Evolutionary conservation across 148 eudicot species (phyloP), one percentile per base, ranked within the genome.

Genomic region (Rhododendron williamsianum): DNA sequence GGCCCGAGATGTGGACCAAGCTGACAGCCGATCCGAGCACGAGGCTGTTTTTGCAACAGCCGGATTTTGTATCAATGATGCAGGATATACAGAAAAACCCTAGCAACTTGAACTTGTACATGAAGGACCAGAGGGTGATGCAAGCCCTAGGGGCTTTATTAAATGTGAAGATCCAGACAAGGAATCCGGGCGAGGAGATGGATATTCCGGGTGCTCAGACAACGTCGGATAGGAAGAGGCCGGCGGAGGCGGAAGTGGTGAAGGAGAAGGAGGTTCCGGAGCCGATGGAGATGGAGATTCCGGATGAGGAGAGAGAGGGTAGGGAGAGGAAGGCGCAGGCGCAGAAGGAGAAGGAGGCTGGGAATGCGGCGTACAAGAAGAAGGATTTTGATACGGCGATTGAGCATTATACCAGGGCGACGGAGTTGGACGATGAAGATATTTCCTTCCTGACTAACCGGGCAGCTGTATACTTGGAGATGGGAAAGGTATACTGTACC

Each of bases 61-160:
- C 98, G 0, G 99, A 97, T 93, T 97, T 92, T 35, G 92, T 97
- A 6, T 89, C 81, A 72, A 97, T 95, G 93, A 92, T 97, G 98
- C 89, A 95, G 90, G 99, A 97, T 6, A 82, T 95, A 10, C 98
- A 95, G 93, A 94, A 88, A 78, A 95, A 92, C 79, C 99, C 98
- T 23, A 91, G 74, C 72, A 93, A 90, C 87, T 91, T 97, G 94
- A 97, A 93, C 46, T 15, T 93, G 87, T 93, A 95, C 81, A 86
- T 97, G 95, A 92, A 92, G 93, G 99, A 97, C 86, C 98, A 91
- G 88, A 94, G 98, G 88, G 98, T 97, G 38, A 95, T 97, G 99
- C 96, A 95, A 83, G 92, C 98, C 0, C 80, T 97, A 5, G 98
- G 98, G 4, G 98, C 91, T 4, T 82, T 97, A 87, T 79, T 97